Evolutionary conservation across 148 eudicot species (phyloP).

Genomic region (Polygonum maritimum): DNA sequence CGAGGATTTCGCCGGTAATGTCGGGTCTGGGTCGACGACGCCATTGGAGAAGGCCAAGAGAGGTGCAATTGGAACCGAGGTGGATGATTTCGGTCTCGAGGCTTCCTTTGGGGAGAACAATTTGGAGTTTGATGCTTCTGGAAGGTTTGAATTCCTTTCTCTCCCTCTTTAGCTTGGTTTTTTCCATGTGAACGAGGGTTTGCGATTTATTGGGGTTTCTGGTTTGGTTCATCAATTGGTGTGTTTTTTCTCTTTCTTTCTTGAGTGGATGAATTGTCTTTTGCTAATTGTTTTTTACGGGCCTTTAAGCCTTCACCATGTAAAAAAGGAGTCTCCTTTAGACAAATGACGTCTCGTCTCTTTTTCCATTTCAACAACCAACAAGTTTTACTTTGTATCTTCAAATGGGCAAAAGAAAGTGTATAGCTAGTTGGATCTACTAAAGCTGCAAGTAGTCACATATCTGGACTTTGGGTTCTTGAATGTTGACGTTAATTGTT

Average conservation of each 20-base stretch:
- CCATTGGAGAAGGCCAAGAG: conserved; percentile 2
- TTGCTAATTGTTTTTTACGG: conserved; percentile 6
- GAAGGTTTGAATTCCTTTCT: conserved; percentile 3
- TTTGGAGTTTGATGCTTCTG: conserved; percentile 25
- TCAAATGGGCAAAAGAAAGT: background rate
- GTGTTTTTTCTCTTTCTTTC: background rate
- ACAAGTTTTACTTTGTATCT: background rate
- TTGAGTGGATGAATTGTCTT: background rate
- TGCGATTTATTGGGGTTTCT: background rate
- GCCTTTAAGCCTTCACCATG: conserved; percentile 14
- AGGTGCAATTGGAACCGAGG: background rate
- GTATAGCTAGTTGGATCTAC: background rate
- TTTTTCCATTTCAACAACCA: background rate
- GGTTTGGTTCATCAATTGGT: background rate
- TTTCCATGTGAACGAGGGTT: background rate
- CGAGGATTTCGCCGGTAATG: background rate
- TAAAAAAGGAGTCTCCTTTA: conserved; percentile 20
- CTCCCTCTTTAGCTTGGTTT: background rate
- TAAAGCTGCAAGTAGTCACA: background rate
- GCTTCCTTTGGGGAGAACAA: conserved; percentile 63
- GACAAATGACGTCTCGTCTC: background rate
- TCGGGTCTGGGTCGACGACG: conserved; percentile 2
- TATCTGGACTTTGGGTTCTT: background rate
- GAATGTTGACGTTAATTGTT: background rate
- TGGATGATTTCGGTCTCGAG: conserved; percentile 18